phyloP scores from a whole-genome alignment of 371 early-diverging fungal species.

The Mortierella sp. region DNA sequence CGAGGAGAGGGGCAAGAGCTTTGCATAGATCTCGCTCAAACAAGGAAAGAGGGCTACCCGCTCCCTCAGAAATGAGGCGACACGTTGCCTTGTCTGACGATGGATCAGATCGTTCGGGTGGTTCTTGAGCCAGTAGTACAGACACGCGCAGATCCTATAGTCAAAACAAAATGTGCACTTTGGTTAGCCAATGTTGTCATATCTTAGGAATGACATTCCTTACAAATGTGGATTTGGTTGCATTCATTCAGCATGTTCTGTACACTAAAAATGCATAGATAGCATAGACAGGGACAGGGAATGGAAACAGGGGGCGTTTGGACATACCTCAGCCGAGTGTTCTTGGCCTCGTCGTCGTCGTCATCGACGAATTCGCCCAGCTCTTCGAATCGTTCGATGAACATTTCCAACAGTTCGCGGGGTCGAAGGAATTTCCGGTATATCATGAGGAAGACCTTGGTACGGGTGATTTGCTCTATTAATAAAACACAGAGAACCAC shows the following conservation, averaged over 20 bases:
- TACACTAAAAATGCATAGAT: neutral
- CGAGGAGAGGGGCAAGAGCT: slow-evolving; percentile 37
- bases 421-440: slow-evolving; percentile 72
- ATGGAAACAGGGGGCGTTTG: neutral
- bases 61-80: slow-evolving; percentile 60
- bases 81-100: slow-evolving; percentile 61
- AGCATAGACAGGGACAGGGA: neutral
- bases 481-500: slow-evolving; percentile 10
- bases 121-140: slow-evolving; percentile 63
- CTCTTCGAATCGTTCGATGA: slow-evolving; percentile 62
- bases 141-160: slow-evolving; percentile 61
- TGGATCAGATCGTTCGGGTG: slow-evolving; percentile 70
- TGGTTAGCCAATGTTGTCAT: neutral
- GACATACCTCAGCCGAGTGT: slow-evolving; percentile 36
- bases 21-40: slow-evolving; percentile 26
- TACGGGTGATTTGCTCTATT: slow-evolving; percentile 39
- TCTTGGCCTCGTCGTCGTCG: slow-evolving; percentile 32
- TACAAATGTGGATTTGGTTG: neutral
- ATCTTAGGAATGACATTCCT: neutral
- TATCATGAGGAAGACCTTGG: slow-evolving; percentile 65
- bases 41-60: slow-evolving; percentile 44
- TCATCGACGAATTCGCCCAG: slow-evolving; percentile 31
- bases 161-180: neutral
- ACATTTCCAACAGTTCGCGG: slow-evolving; percentile 59
- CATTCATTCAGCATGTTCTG: neutral